phyloP scores from a whole-genome alignment of 805 yeast species.

The Suhomyces tanzawaensis region DNA sequence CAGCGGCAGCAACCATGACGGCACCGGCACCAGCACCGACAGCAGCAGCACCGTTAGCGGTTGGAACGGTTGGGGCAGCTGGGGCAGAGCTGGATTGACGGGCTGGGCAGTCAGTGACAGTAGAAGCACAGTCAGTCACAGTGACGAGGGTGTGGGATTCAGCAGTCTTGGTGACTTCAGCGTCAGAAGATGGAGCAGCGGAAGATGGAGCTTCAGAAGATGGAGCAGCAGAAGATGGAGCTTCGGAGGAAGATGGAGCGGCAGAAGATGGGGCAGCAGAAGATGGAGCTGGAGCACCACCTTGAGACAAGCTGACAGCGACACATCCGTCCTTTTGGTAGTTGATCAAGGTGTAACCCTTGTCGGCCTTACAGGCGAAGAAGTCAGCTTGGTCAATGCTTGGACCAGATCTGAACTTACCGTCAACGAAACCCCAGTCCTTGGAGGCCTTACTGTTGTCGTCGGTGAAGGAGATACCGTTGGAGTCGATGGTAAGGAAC shows the following conservation, averaged over 20 bases:
- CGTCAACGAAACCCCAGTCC: slow-evolving; percentile 26
- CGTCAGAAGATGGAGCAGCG: slow-evolving; percentile 5
- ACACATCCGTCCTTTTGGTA: slow-evolving; percentile 17
- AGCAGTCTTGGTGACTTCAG: slow-evolving; percentile 14
- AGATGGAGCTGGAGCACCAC: slow-evolving; percentile 22
- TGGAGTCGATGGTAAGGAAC: slow-evolving; percentile 14
- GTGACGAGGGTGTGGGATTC: slow-evolving; percentile 25
- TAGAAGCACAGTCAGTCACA: slow-evolving; percentile 25
- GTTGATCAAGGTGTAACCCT: slow-evolving; percentile 13
- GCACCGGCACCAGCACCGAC: slow-evolving; percentile 15
- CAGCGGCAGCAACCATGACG: slow-evolving; percentile 12
- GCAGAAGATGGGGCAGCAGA: slow-evolving; percentile 22
- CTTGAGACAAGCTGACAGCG: slow-evolving; percentile 18
- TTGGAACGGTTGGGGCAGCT: not conserved
- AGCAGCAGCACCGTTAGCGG: slow-evolving; percentile 16
- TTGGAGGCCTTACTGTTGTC: slow-evolving; percentile 18
- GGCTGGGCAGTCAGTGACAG: slow-evolving; percentile 26
- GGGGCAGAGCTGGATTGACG: slow-evolving; percentile 23
- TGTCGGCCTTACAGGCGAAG: slow-evolving; percentile 24
- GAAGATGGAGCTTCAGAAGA: slow-evolving; percentile 17
- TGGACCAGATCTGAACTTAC: slow-evolving; percentile 24
- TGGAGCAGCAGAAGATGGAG: slow-evolving; percentile 7
- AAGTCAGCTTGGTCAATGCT: slow-evolving; percentile 15
- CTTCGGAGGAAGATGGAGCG: slow-evolving; percentile 5
- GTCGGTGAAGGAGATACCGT: slow-evolving; percentile 16